These are phyloP conservation scores for Daldinia bambusicola DNA, from an alignment of 495 filamentous ascomycete genomes.

Conservation along the genomic window DNA sequence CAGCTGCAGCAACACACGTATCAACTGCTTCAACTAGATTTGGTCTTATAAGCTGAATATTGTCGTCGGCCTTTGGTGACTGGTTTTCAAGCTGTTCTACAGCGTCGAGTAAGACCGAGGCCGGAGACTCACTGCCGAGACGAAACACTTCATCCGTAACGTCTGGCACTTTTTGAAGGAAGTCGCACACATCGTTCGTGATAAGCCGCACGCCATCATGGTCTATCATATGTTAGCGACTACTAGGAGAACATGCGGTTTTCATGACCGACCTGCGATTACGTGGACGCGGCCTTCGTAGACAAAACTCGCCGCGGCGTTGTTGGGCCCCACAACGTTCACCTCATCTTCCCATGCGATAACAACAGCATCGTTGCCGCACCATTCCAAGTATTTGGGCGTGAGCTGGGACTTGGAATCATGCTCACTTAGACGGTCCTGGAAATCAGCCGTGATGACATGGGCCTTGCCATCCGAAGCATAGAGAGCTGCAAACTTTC, in stretches of 20 bases:
- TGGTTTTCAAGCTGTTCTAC: constrained; percentile 90
- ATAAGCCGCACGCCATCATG: constrained; percentile 89
- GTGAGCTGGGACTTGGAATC: constrained; percentile 85
- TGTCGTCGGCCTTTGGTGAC: constrained; percentile 96
- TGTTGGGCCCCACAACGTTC: constrained; percentile 90
- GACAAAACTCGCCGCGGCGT: constrained; percentile 81
- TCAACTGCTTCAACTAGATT: constrained; percentile 92
- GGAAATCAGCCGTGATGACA: constrained; percentile 94
- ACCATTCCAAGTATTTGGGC: constrained; percentile 93
- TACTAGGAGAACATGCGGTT: constrained; percentile 56
- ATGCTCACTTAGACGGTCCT: constrained; percentile 89
- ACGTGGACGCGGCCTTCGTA: constrained; percentile 94
- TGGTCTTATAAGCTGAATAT: constrained; percentile 90
- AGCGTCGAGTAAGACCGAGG: constrained; percentile 91
- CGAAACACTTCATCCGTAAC: constrained; percentile 89
- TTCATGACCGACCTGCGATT: constrained; percentile 70
- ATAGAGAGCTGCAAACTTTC: constrained; percentile 86
- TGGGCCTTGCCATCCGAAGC: constrained; percentile 86
- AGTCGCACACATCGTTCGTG: constrained; percentile 93
- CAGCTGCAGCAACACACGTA: constrained; percentile 82
- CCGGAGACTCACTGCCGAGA: constrained; percentile 84
- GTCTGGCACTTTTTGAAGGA: constrained; percentile 91
- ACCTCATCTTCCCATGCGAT: constrained; percentile 98
- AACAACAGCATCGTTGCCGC: constrained; percentile 92
- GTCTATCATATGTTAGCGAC: constrained; percentile 74